phyloP scores from a whole-genome alignment of 129 eudicot species.

The Deinandra increscens region DNA sequence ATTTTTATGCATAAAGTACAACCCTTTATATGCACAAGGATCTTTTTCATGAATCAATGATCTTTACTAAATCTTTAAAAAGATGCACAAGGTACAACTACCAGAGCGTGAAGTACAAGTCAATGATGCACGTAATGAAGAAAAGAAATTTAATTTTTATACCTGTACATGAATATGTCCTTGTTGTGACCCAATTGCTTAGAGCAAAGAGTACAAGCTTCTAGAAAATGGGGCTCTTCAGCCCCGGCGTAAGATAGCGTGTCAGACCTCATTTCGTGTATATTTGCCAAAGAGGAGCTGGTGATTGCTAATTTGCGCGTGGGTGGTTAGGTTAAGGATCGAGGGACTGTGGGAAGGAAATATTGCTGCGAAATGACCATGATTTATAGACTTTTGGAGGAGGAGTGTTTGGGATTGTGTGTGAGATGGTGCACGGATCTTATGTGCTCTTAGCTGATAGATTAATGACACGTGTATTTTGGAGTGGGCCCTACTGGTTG shows the following conservation, averaged over 20 bases:
- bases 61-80: slow-evolving; percentile 4
- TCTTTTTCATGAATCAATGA: neutral
- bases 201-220: slow-evolving; percentile 71
- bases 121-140: slow-evolving; percentile 2
- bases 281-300: neutral
- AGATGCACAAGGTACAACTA: slow-evolving; percentile 3
- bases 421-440: slow-evolving; percentile 22
- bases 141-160: neutral
- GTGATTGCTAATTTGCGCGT: slow-evolving; percentile 30
- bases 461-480: slow-evolving; percentile 28
- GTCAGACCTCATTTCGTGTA: slow-evolving; percentile 37
- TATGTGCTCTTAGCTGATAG: slow-evolving; percentile 13
- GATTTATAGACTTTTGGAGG: slow-evolving; percentile 36
- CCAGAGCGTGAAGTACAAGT: slow-evolving; percentile 23
- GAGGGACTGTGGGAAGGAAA: slow-evolving; percentile 38
- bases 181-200: slow-evolving; percentile 55
- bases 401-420: slow-evolving; percentile 17
- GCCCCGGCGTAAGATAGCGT: slow-evolving; percentile 46
- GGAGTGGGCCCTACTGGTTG: slow-evolving; percentile 2
- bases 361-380: slow-evolving; percentile 10
- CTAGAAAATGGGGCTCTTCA: slow-evolving; percentile 76
- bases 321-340: slow-evolving; percentile 28
- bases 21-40: slow-evolving; percentile 6
- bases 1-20: neutral
- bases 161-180: slow-evolving; percentile 94